Evolutionary conservation across 148 eudicot species (phyloP).

Genomic region (Hydrangea macrophylla): DNA sequence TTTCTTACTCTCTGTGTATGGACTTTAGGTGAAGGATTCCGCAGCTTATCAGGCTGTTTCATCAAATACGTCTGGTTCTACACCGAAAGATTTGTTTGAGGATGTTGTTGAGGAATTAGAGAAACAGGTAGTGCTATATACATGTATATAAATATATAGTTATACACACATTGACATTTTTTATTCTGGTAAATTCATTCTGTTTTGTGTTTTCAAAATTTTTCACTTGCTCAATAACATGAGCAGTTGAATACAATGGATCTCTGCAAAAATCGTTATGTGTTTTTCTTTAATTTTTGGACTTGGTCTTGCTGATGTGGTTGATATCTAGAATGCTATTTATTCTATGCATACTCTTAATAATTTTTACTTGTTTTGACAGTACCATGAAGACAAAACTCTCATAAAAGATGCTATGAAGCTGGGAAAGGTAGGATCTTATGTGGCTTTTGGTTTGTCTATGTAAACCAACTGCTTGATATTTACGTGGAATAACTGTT

Average conservation of each 20-base stretch:
- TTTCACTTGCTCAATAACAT: background rate
- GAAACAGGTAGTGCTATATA: constrained; percentile 79
- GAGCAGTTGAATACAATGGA: background rate
- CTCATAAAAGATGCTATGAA: constrained; percentile 74
- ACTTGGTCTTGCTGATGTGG: background rate
- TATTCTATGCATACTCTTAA: background rate
- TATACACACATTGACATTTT: too few relatives aligned
- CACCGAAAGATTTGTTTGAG: constrained; percentile 92
- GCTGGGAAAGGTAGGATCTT: constrained; percentile 55
- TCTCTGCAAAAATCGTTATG: background rate
- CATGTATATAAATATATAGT: too few relatives aligned
- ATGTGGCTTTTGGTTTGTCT: background rate
- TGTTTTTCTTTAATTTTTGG: background rate
- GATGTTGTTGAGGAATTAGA: constrained; percentile 78
- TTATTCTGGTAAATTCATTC: too few relatives aligned
- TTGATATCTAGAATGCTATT: background rate
- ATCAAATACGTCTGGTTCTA: constrained; percentile 78
- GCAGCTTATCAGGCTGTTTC: constrained; percentile 79
- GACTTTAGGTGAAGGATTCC: constrained; percentile 73
- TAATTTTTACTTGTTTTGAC: constrained; percentile 24
- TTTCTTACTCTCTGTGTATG: constrained; percentile 1
- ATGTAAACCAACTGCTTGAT: background rate
- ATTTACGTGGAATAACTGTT: constrained; percentile 8
- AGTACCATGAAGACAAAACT: constrained; percentile 89
- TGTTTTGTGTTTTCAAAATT: background rate